Conservation (phyloP, 2,329 filamentous ascomycete species). For the Diplodia corticola region DNA sequence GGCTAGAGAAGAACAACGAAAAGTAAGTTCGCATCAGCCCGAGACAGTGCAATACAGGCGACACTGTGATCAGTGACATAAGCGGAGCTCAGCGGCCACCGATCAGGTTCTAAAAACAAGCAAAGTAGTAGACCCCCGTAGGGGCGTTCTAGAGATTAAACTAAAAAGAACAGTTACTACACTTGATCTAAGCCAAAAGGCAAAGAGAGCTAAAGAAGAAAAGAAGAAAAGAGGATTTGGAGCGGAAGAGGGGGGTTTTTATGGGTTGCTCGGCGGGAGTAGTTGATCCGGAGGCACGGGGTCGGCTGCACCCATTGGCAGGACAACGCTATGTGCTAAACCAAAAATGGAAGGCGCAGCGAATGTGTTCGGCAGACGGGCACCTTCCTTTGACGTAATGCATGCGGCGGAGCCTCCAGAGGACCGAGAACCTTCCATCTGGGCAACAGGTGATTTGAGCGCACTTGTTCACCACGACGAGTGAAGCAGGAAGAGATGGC, state of each 20-base stretch:
- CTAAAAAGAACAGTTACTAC: conserved; percentile 3
- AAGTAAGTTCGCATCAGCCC: neutral
- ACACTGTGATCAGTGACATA: neutral
- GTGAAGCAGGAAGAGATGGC: no score
- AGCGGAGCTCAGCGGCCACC: neutral
- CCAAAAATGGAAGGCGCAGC: no score
- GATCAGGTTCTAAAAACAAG: neutral
- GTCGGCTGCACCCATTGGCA: no score
- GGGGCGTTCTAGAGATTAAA: neutral
- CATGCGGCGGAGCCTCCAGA: no score
- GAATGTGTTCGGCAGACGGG: no score
- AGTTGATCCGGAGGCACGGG: neutral
- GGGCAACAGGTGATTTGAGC: no score
- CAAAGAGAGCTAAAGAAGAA: neutral
- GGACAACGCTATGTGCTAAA: no score
- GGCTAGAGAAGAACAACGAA: neutral
- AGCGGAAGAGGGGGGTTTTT: neutral
- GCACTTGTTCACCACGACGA: no score
- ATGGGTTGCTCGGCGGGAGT: neutral
- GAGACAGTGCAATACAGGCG: neutral
- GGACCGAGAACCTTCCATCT: no score
- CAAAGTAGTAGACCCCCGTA: neutral
- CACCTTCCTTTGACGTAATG: no score
- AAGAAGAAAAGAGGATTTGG: neutral
- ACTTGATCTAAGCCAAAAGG: conserved; percentile 13